A percentile compares a stretch with the other conserved stretches of the same genome.
These are phyloP conservation scores for Jaapia argillacea DNA, from an alignment of 768 basidiomycete species.

Conservation along the genomic window DNA sequence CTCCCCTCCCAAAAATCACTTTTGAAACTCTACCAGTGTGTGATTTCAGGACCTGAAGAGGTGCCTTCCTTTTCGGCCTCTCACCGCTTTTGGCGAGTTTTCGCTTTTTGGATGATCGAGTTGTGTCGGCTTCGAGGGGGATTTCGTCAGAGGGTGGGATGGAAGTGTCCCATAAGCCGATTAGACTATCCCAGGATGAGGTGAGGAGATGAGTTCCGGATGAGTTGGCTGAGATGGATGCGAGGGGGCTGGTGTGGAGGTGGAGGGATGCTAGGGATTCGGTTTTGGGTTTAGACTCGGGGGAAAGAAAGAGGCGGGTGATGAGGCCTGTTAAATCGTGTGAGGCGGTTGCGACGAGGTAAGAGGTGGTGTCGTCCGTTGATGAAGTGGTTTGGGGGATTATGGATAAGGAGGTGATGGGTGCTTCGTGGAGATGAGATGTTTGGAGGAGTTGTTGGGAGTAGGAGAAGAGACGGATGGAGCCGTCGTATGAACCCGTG, in stretches of 20 bases:
- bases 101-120: slow-evolving; percentile 49
- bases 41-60: slow-evolving; percentile 64
- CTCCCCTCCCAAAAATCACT: slow-evolving; percentile 51
- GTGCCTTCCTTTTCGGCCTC: slow-evolving; percentile 51
- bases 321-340: slow-evolving; percentile 72
- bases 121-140: slow-evolving; percentile 21
- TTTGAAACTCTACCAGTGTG: slow-evolving; percentile 79
- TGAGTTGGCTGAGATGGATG: slow-evolving; percentile 50
- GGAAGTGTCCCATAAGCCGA: slow-evolving; percentile 71
- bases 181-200: slow-evolving; percentile 77
- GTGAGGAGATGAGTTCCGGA: slow-evolving; percentile 64
- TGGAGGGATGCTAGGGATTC: slow-evolving; percentile 57
- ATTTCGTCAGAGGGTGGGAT: slow-evolving; percentile 61
- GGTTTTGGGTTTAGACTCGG: slow-evolving; percentile 5
- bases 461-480: slow-evolving; percentile 64
- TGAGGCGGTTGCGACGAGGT: slow-evolving; percentile 56
- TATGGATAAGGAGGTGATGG: slow-evolving; percentile 56
- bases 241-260: slow-evolving; percentile 75
- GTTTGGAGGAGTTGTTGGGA: slow-evolving; percentile 46
- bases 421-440: slow-evolving; percentile 44
- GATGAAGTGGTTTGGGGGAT: slow-evolving; percentile 25
- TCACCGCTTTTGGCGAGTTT: slow-evolving; percentile 32
- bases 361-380: slow-evolving; percentile 17
- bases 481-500: slow-evolving; percentile 76
- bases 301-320: slow-evolving; percentile 21